These are phyloP conservation scores for Aureobasidium sp. DNA, from an alignment of 2,329 filamentous ascomycete species.

Conservation along the genomic window DNA sequence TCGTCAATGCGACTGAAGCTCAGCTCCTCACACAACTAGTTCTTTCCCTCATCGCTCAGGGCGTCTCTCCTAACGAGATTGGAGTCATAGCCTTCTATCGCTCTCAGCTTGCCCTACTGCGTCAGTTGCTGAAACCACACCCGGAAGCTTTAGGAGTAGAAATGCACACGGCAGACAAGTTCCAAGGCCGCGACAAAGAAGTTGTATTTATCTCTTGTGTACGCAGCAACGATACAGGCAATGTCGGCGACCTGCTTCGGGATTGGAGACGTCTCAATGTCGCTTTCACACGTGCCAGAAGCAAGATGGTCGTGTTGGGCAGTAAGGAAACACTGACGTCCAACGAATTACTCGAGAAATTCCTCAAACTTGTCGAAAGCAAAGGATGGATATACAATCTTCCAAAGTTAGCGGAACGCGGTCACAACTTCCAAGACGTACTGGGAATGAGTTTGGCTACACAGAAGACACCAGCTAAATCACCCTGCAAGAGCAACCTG, in stretches of 20 bases:
- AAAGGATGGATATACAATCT: conserved; percentile 59
- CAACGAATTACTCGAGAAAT: conserved; percentile 67
- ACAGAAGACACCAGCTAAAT: background rate
- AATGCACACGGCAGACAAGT: conserved; percentile 95
- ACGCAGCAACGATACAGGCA: conserved; percentile 71
- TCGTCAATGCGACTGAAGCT: conserved; percentile 81
- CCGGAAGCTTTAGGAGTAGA: conserved; percentile 57
- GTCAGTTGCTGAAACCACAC: conserved; percentile 53
- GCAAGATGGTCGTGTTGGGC: conserved; percentile 83
- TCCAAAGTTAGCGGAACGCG: background rate
- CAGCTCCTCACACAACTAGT: conserved; percentile 73
- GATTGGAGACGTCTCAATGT: conserved; percentile 95
- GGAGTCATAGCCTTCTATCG: conserved; percentile 97
- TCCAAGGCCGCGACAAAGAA: conserved; percentile 94
- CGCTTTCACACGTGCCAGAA: conserved; percentile 85
- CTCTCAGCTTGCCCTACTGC: conserved; percentile 78
- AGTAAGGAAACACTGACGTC: conserved; percentile 67
- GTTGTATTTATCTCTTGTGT: conserved; percentile 83
- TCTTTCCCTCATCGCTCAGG: conserved; percentile 65
- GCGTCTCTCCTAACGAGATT: conserved; percentile 68
- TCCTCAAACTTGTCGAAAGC: conserved; percentile 70
- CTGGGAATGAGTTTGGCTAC: background rate
- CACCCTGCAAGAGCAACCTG: background rate
- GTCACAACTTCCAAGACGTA: conserved; percentile 1
- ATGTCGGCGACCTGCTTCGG: conserved; percentile 83